Evolutionary conservation across 2,329 filamentous ascomycete species (phyloP).

Genomic region (Leptodontidium sp.): DNA sequence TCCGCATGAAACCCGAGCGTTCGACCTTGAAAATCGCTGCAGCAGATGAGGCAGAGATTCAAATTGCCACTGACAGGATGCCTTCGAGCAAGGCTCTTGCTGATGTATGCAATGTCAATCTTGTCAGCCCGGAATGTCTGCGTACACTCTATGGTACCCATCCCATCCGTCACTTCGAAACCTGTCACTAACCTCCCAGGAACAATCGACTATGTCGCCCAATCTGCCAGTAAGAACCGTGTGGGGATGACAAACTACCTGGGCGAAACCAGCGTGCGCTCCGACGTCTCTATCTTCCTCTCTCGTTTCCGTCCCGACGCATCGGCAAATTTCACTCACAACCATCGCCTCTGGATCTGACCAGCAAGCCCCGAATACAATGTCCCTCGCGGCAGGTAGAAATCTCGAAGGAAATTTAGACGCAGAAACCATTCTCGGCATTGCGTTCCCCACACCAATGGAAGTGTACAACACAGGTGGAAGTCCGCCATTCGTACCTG

Average conservation of each 20-base stretch:
- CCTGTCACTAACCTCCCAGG: slow-evolving; percentile 16
- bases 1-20: slow-evolving; percentile 52
- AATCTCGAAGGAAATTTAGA: slow-evolving; percentile 63
- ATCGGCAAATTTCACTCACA: slow-evolving; percentile 31
- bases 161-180: not conserved
- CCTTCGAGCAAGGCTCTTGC: slow-evolving; percentile 21
- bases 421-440: slow-evolving; percentile 60
- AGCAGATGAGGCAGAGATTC: slow-evolving; percentile 4
- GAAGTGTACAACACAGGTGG: slow-evolving; percentile 64
- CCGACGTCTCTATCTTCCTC: slow-evolving; percentile 39
- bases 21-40: slow-evolving; percentile 30
- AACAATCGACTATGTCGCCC: slow-evolving; percentile 36
- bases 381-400: slow-evolving; percentile 26
- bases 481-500: slow-evolving; percentile 59
- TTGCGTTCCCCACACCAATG: slow-evolving; percentile 62
- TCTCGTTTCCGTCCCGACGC: slow-evolving; percentile 36
- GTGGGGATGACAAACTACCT: slow-evolving; percentile 41
- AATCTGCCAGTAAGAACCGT: slow-evolving; percentile 35
- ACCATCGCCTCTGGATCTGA: slow-evolving; percentile 32
- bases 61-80: not conserved
- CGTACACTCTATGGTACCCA: slow-evolving; percentile 36
- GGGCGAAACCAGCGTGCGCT: slow-evolving; percentile 38
- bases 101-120: slow-evolving; percentile 70
- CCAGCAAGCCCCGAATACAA: slow-evolving; percentile 32
- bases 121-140: slow-evolving; percentile 41